These are phyloP conservation scores for Musa balbisiana DNA, from an alignment of 202 grass and related monocot species.

Conservation along the genomic window DNA sequence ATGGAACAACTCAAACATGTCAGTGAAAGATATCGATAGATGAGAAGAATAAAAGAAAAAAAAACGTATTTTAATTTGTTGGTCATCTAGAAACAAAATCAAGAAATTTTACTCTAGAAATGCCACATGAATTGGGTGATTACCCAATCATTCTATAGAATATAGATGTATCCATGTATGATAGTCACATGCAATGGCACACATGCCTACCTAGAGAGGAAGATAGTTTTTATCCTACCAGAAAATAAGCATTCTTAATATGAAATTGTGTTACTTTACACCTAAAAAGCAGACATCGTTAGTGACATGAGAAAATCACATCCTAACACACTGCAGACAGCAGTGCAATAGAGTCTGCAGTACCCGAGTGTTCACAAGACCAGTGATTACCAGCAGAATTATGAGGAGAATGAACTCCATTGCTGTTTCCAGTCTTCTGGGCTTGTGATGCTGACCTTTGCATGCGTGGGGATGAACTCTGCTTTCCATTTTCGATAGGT, in stretches of 20 bases:
- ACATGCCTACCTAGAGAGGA: neutral
- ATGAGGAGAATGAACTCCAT: slow-evolving; percentile 10
- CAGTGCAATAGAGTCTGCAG: neutral
- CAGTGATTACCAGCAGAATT: slow-evolving; percentile 10
- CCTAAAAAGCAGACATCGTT: too few species aligned
- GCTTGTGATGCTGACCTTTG: slow-evolving; percentile 23
- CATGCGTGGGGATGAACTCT: slow-evolving; percentile 16
- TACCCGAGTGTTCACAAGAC: neutral
- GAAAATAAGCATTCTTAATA: too few species aligned
- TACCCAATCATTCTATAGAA: neutral
- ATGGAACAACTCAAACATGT: neutral
- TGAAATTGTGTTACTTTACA: too few species aligned
- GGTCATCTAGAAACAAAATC: neutral
- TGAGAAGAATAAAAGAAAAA: neutral
- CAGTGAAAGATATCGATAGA: neutral
- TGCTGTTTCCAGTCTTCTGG: slow-evolving; percentile 15
- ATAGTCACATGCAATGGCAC: too few species aligned
- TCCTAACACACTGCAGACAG: neutral
- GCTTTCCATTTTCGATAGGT: slow-evolving; percentile 16
- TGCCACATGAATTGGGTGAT: neutral
- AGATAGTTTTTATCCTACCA: neutral
- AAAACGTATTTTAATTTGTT: neutral
- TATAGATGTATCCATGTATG: neutral
- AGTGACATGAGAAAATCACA: neutral
- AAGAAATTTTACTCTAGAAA: too few species aligned